Evolutionary conservation across 257 asterid genomes (phyloP).

Genomic region (Scutellaria baicalensis): DNA sequence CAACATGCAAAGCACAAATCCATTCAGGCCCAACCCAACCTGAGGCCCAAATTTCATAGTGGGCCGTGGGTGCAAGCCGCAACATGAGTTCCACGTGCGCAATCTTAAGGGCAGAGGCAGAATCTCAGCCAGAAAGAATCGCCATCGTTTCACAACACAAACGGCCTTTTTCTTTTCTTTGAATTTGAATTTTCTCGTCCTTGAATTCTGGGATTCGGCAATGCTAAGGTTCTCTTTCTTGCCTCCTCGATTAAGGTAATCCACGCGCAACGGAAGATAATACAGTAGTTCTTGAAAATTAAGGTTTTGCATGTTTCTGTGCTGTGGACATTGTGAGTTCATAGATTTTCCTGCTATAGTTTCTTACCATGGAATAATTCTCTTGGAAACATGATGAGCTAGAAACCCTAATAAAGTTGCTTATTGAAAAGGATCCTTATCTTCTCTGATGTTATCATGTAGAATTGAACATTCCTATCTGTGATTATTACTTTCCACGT

Average conservation of each 20-base stretch:
- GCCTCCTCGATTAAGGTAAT: slow-evolving; percentile 45
- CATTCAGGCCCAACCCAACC: background rate
- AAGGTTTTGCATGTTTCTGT: background rate
- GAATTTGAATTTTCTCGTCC: no score
- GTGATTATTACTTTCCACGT: background rate
- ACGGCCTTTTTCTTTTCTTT: background rate
- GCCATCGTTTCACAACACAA: background rate
- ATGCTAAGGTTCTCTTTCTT: slow-evolving; percentile 36
- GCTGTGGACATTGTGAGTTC: background rate
- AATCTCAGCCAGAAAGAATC: background rate
- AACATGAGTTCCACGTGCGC: slow-evolving; percentile 14
- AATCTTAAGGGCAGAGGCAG: background rate
- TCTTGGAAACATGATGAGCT: background rate
- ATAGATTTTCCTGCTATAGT: background rate
- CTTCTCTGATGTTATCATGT: background rate
- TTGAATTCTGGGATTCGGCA: slow-evolving; percentile 8
- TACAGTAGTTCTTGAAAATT: background rate
- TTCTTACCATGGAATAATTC: background rate
- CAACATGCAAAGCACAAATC: background rate
- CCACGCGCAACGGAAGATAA: background rate
- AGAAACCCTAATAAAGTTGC: no score
- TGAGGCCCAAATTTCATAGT: background rate
- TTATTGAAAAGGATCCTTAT: background rate
- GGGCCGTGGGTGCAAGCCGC: background rate
- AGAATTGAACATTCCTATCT: background rate